A percentile compares a stretch with the other conserved stretches of the same genome.
These are phyloP conservation scores for Neurospora pannonica DNA, from an alignment of 495 filamentous ascomycete genomes.

Conservation along the genomic window DNA sequence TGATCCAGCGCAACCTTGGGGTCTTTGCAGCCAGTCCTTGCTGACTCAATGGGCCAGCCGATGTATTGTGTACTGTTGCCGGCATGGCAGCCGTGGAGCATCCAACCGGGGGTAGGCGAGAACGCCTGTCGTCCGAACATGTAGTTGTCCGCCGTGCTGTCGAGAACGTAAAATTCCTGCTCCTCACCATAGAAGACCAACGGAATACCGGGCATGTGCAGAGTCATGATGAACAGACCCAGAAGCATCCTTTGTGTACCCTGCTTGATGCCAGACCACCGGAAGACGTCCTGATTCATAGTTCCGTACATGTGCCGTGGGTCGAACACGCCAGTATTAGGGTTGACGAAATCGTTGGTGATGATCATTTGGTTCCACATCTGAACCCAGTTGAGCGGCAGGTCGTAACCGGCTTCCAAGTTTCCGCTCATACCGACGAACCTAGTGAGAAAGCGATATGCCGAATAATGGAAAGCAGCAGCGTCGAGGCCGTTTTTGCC, in stretches of 20 bases:
- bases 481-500: slow-evolving; percentile 49
- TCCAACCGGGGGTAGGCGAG: slow-evolving; percentile 56
- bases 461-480: slow-evolving; percentile 62
- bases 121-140: slow-evolving; percentile 61
- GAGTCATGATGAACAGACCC: slow-evolving; percentile 52
- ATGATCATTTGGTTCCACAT: slow-evolving; percentile 52
- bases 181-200: slow-evolving; percentile 61
- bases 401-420: slow-evolving; percentile 49
- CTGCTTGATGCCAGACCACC: slow-evolving; percentile 57
- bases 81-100: slow-evolving; percentile 56
- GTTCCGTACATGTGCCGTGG: slow-evolving; percentile 62
- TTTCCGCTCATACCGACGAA: slow-evolving; percentile 59
- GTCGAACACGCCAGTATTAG: slow-evolving; percentile 58
- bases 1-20: slow-evolving; percentile 60
- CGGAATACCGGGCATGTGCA: slow-evolving; percentile 59
- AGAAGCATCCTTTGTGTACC: slow-evolving; percentile 53
- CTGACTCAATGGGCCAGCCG: slow-evolving; percentile 48
- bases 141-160: slow-evolving; percentile 59
- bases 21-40: slow-evolving; percentile 51
- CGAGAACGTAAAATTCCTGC: slow-evolving; percentile 58
- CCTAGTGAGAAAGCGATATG: slow-evolving; percentile 57
- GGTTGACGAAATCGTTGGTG: slow-evolving; percentile 56
- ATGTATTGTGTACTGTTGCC: slow-evolving; percentile 45
- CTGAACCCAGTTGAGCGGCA: slow-evolving; percentile 50
- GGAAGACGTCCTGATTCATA: slow-evolving; percentile 63